Conservation (phyloP, 73 alveolate species). For the Durusdinium trenchii region DNA sequence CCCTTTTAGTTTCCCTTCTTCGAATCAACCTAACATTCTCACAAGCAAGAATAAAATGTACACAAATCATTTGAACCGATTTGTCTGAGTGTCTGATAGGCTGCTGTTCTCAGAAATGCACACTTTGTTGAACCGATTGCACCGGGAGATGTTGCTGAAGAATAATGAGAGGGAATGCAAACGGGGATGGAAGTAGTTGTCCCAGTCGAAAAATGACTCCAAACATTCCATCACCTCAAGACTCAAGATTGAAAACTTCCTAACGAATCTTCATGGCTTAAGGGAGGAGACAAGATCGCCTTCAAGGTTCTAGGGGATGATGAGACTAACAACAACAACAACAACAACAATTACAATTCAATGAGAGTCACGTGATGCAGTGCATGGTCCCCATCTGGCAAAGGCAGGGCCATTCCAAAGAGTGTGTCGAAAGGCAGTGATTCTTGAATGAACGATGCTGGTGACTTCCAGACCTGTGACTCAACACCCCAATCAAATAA, state of each 20-base stretch:
- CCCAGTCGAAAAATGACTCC: neutral
- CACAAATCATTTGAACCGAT: too few relatives aligned
- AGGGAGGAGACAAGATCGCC: neutral
- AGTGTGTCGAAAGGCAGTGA: neutral
- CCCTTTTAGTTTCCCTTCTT: too few relatives aligned
- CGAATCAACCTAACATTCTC: too few relatives aligned
- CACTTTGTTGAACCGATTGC: conserved; percentile 6
- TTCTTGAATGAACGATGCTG: neutral
- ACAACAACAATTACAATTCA: too few relatives aligned
- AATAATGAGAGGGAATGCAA: neutral
- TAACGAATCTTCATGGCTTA: neutral
- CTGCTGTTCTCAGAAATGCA: neutral
- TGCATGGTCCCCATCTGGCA: conserved; percentile 21
- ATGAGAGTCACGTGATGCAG: neutral
- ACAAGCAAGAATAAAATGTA: too few relatives aligned
- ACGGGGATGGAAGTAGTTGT: neutral
- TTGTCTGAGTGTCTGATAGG: too few relatives aligned
- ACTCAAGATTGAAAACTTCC: too few relatives aligned
- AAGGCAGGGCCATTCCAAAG: conserved; percentile 7
- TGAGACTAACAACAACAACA: neutral
- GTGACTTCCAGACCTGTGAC: neutral
- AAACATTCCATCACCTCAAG: conserved; percentile 26
- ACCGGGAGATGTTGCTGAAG: neutral
- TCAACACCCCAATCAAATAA: conserved; percentile 20
- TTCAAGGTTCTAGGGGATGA: too few relatives aligned